Percentiles rank a stretch among this genome's conserved stretches.
These are phyloP conservation scores for Daphne laureola DNA, from an alignment of 441 rosid species.

Conservation along the genomic window DNA sequence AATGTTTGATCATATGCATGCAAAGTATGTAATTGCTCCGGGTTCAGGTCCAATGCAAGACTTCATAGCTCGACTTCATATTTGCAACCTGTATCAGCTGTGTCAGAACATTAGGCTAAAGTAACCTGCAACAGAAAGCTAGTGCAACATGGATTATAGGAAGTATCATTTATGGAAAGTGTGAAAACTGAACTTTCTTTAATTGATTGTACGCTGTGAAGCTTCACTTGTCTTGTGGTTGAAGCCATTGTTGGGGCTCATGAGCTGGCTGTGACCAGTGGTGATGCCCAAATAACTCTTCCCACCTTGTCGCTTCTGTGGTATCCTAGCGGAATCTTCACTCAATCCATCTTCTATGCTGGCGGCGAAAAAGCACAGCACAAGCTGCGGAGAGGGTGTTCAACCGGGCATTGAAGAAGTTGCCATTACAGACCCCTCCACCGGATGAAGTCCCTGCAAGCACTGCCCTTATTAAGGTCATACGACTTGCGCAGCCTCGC, in stretches of 20 bases:
- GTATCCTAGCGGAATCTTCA: conserved; percentile 57
- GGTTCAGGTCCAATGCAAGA: too few relatives aligned
- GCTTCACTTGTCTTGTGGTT: too few relatives aligned
- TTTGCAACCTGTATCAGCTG: too few relatives aligned
- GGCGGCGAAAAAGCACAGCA: conserved; percentile 52
- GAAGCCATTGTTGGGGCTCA: conserved; percentile 71
- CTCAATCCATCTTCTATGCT: conserved; percentile 48
- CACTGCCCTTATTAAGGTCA: conserved; percentile 57
- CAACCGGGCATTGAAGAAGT: conserved; percentile 60
- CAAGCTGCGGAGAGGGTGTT: conserved; percentile 62
- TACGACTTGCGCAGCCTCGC: conserved; percentile 76
- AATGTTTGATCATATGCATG: too few relatives aligned
- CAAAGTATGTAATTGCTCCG: too few relatives aligned
- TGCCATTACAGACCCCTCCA: conserved; percentile 74
- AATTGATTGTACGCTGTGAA: too few relatives aligned
- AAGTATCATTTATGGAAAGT: too few relatives aligned
- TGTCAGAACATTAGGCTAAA: too few relatives aligned
- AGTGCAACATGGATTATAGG: too few relatives aligned
- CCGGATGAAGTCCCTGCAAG: conserved; percentile 73
- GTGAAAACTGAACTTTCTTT: too few relatives aligned
- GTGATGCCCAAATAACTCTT: conserved; percentile 87
- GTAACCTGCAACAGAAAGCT: too few relatives aligned
- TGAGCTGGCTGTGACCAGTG: conserved; percentile 48
- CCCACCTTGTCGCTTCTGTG: conserved; percentile 61
- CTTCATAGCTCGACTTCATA: too few relatives aligned